Evolutionary conservation across 495 filamentous ascomycete genomes (phyloP).

Genomic region (Talaromyces borbonicus): DNA sequence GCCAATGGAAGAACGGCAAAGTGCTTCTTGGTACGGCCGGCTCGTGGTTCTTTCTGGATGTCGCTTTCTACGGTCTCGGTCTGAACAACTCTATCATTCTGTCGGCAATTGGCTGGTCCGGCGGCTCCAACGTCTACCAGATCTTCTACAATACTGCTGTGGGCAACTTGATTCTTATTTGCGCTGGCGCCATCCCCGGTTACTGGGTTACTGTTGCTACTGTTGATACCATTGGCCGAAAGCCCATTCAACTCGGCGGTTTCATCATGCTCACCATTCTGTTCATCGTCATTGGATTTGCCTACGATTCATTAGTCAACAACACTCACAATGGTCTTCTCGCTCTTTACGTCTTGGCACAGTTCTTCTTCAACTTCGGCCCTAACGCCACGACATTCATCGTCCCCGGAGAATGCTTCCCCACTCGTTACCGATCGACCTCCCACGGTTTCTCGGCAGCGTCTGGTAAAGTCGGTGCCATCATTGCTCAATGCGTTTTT

Average conservation of each 20-base stretch:
- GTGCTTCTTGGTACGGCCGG: conserved; percentile 67
- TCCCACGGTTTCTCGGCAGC: conserved; percentile 81
- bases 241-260: conserved; percentile 68
- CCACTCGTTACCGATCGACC: conserved; percentile 75
- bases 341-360: conserved; percentile 69
- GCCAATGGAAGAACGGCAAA: conserved; percentile 56
- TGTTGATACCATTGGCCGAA: conserved; percentile 65
- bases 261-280: conserved; percentile 65
- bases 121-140: conserved; percentile 47
- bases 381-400: conserved; percentile 89
- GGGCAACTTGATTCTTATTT: conserved; percentile 65
- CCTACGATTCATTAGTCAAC: conserved; percentile 48
- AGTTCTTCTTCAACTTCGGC: conserved; percentile 82
- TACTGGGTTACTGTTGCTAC: conserved; percentile 67
- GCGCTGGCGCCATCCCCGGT: conserved; percentile 66
- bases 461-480: conserved; percentile 73
- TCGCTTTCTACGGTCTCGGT: conserved; percentile 72
- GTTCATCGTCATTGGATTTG: conserved; percentile 69
- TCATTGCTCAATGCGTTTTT: conserved; percentile 39
- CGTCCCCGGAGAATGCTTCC: conserved; percentile 83
- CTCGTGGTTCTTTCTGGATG: conserved; percentile 72
- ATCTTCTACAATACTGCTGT: conserved; percentile 59
- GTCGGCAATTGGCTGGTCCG: conserved; percentile 55
- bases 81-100: conserved; percentile 67
- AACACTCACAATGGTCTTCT: conserved; percentile 44